Base-by-base conservation (phyloP, 306 rosid genomes). In the Pterocarpus santalinus region DNA sequence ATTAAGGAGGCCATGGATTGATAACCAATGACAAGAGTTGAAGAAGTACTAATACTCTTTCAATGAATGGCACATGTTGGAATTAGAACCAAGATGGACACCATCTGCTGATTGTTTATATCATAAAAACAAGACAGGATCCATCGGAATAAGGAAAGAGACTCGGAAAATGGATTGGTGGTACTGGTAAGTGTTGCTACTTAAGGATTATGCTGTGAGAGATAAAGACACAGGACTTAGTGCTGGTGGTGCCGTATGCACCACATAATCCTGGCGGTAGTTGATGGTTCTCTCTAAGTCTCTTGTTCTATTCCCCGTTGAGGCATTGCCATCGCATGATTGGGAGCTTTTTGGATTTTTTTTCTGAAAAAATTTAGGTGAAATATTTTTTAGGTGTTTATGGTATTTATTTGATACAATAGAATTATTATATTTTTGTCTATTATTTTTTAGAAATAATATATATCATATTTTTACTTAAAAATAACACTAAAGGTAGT, bases 1-100 rank as follows among this genome's bases (percentile, higher is more conserved):
- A 87, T 44, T 60, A 81, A 72, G 65, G 79, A 76, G 22, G 91
- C 94, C 90, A 88, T 88, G 61, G 28, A 76, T 47, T 47, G 53
- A 47, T 47, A 47, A 47, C 53, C 53, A 9, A 9, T 47, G 53
- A 47, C 53, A 47, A 47, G 51, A 14, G 15, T 58, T 69, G 71
- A 8, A 53, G 67, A 57, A 17, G 66, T 11, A 75, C 30, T 10
- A 77, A 38, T 8, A 51, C 28, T 80, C 49, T 34, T 8, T 51
- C 10, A 56, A 74, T 33, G 64, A 66, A 7, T 13, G 56, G 46
- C 35, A 66, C 85, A 74, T 81, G 74, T 41, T 35, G 80, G 56
- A 41, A 17, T 73, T 11, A 9, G 3, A 12, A 70, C 43, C 33
- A n/a, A 70, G 32, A 34, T 35, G 32, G 55, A 71, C 32, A 28